Conservation (phyloP, 805 yeast genomes). For the Dipodascus geniculatus region DNA sequence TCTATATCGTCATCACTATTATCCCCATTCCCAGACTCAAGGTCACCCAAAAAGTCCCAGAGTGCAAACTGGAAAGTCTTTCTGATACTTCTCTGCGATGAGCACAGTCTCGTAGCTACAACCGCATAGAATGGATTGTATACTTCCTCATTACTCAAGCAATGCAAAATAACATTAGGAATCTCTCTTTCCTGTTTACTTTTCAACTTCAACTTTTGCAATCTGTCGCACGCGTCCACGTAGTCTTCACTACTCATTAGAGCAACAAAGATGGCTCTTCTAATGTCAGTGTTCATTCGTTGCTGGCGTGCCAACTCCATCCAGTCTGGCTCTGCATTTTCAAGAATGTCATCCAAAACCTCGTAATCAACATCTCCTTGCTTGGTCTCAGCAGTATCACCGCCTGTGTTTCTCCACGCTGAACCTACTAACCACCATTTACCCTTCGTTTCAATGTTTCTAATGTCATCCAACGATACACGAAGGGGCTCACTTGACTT, state of each 20-base stretch:
- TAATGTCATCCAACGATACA: constrained; percentile 74
- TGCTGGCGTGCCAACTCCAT: constrained; percentile 71
- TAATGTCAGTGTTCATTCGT: constrained; percentile 89
- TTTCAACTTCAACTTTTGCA: constrained; percentile 71
- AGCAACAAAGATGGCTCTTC: constrained; percentile 87
- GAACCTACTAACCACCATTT: constrained; percentile 99
- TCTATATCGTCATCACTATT: constrained; percentile 21
- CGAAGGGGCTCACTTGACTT: constrained; percentile 60
- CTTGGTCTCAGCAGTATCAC: constrained; percentile 6
- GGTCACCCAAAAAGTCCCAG: constrained; percentile 69
- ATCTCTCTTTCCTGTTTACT: constrained; percentile 77
- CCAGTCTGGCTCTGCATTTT: constrained; percentile 76
- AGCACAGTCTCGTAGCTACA: constrained; percentile 66
- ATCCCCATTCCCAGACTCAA: constrained; percentile 39
- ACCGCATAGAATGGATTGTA: constrained; percentile 87
- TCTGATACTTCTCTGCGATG: constrained; percentile 51
- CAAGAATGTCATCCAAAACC: constrained; percentile 49
- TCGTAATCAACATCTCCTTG: constrained; percentile 29
- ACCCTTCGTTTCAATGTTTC: constrained; percentile 64
- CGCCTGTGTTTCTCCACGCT: constrained; percentile 75
- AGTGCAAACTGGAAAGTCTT: constrained; percentile 80
- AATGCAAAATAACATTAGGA: constrained; percentile 74
- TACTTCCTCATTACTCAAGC: constrained; percentile 68
- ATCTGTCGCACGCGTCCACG: constrained; percentile 70
- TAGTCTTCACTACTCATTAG: constrained; percentile 93